Conservation (phyloP, 495 filamentous ascomycete genomes). For the Aspergillus biplanus region DNA sequence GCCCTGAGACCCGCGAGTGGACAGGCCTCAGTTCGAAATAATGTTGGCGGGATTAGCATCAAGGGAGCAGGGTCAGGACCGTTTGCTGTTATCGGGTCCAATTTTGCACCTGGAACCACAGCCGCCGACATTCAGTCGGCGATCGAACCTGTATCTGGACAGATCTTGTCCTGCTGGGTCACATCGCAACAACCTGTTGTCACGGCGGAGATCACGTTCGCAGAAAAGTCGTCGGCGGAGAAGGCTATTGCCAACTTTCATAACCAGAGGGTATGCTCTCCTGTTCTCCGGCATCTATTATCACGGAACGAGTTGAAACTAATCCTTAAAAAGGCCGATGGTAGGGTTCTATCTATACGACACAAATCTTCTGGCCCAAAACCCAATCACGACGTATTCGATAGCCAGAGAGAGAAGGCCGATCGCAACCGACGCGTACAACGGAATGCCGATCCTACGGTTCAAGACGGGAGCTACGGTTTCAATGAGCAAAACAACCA, state of each 20-base stretch:
- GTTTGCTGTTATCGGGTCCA: slow-evolving; percentile 81
- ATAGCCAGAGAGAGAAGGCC: slow-evolving; percentile 48
- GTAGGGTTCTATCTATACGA: slow-evolving; percentile 77
- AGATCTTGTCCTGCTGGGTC: slow-evolving; percentile 72
- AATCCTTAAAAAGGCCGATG: slow-evolving; percentile 69
- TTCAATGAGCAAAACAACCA: slow-evolving; percentile 49
- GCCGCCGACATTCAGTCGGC: slow-evolving; percentile 92
- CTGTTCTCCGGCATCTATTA: neutral
- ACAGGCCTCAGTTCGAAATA: slow-evolving; percentile 33
- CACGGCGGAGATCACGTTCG: slow-evolving; percentile 83
- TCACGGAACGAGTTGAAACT: slow-evolving; percentile 24
- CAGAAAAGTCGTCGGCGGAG: slow-evolving; percentile 76
- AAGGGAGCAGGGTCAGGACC: slow-evolving; percentile 74
- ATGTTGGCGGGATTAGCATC: slow-evolving; percentile 67
- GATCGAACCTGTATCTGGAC: slow-evolving; percentile 71
- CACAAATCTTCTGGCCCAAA: slow-evolving; percentile 56
- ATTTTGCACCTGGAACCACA: slow-evolving; percentile 92
- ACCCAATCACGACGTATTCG: slow-evolving; percentile 35
- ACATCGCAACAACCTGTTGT: slow-evolving; percentile 73
- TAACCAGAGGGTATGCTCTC: slow-evolving; percentile 69
- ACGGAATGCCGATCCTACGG: slow-evolving; percentile 48
- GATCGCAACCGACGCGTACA: slow-evolving; percentile 48
- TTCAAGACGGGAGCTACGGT: slow-evolving; percentile 66
- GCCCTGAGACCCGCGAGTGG: slow-evolving; percentile 35
- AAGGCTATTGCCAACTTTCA: slow-evolving; percentile 82